Base-by-base conservation (phyloP, 768 basidiomycete genomes). In the Podaxis sp. region DNA sequence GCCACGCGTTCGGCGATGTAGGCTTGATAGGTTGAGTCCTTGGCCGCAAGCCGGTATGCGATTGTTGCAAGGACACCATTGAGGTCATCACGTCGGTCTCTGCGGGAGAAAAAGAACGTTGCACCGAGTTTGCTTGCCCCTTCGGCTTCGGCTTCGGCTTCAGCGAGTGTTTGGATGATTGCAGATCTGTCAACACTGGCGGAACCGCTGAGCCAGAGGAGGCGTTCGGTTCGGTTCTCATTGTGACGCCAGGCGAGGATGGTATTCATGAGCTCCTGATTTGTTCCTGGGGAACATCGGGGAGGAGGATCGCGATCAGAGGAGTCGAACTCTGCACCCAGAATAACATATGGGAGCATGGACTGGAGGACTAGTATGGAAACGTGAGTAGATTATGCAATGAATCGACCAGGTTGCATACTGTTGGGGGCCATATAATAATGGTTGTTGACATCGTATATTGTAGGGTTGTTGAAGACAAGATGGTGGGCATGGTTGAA, bases 101-200 rank as follows among this genome's bases (percentile, higher is more conserved):
- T 17, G 15, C 66, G 38, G 4, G 64, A 70, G 49, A 70, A 71
- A 60, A 73, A 68, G 57, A 71, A 70, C 17, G 62, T 67, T 20
- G 60, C 67, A 12, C 61, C 66, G 15, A 71, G 63, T 24, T 12
- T 17, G 54, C 13, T 13, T 24, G 20, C 20, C 2, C 33, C 48
- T 4, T 41, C 28, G 28, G 28, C 58, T 17, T 62, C 40, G 8
- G 46, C 53, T 12, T 44, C 28, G 1, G 33, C n/a, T 44, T 75
- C 68, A 13, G 74, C 70, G 1, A 76, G 64, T 0, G 74, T 73
- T 49, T 76, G 76, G 12, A 68, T 67, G 5, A 78, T 60, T 1
- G 72, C 69, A 0, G 73, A 65, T 52, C 73, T 74, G 0, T 73
- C 73, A 0, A 68, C 62, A 0, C 74, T 70, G 15, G 70, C 72